phyloP scores from a whole-genome alignment of 495 filamentous ascomycete genomes.

The Hyaloscypha bicolor region DNA sequence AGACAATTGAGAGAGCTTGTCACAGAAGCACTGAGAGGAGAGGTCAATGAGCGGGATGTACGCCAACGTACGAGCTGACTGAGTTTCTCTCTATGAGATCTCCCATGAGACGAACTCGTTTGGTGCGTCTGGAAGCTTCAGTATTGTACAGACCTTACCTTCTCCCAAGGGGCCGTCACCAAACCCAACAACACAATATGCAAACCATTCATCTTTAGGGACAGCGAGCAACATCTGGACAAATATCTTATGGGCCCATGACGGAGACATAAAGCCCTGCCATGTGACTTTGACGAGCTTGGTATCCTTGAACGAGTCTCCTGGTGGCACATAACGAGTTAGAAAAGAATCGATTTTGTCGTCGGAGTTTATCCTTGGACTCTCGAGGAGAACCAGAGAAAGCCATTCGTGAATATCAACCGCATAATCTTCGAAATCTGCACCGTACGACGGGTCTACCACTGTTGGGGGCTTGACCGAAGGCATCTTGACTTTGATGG shows the following conservation, averaged over 20 bases:
- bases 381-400: conserved; percentile 68
- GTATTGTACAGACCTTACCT: conserved; percentile 47
- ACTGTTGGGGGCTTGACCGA: conserved; percentile 45
- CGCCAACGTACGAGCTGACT: conserved; percentile 58
- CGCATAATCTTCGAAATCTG: conserved; percentile 61
- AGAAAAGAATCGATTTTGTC: conserved; percentile 82
- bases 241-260: conserved; percentile 46
- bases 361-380: conserved; percentile 65
- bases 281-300: conserved; percentile 53
- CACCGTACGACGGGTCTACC: conserved; percentile 41
- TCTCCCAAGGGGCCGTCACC: conserved; percentile 43
- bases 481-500: conserved; percentile 50
- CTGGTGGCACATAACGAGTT: conserved; percentile 73
- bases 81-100: conserved; percentile 30
- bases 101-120: conserved; percentile 59
- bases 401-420: conserved; percentile 83
- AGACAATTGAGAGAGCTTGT: conserved; percentile 68
- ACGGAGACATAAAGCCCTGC: conserved; percentile 52
- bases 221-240: conserved; percentile 41
- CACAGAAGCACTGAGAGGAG: conserved; percentile 64
- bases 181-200: conserved; percentile 48
- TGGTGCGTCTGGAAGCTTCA: conserved; percentile 44
- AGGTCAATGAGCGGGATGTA: conserved; percentile 61
- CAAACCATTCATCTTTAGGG: conserved; percentile 52
- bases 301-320: conserved; percentile 26